Percentiles rank a stretch among this genome's conserved stretches.
Conservation (phyloP, 2,329 filamentous ascomycete species). For the Sphaerulina musiva region DNA sequence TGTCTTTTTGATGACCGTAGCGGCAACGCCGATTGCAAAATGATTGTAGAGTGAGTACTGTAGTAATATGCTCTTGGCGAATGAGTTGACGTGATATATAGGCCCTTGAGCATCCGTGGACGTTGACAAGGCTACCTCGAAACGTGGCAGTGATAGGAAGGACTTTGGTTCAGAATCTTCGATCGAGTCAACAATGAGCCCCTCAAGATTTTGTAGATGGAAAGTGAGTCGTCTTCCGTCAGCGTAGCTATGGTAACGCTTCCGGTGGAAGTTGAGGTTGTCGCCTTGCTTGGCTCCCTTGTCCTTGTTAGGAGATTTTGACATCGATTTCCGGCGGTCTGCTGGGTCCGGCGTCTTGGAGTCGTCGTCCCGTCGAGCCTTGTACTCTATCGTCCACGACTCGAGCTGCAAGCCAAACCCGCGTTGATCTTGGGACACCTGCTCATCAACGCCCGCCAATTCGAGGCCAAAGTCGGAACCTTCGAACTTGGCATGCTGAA, state of each 20-base stretch:
- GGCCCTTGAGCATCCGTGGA: conserved; percentile 80
- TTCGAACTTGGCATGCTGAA: conserved; percentile 75
- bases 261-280: conserved; percentile 37
- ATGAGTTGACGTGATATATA: conserved; percentile 78
- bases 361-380: conserved; percentile 62
- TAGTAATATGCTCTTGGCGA: conserved; percentile 68
- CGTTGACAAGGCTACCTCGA: conserved; percentile 80
- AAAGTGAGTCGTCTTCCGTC: conserved; percentile 79
- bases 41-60: conserved; percentile 93
- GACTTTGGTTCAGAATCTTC: conserved; percentile 80
- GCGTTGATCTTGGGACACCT: conserved; percentile 72
- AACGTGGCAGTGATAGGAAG: conserved; percentile 77
- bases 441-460: conserved; percentile 77
- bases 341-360: conserved; percentile 23
- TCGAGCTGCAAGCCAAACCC: conserved; percentile 83
- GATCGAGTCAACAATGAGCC: conserved; percentile 79
- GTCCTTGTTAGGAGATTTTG: conserved; percentile 51
- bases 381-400: conserved; percentile 82
- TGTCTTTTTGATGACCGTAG: conserved; percentile 57
- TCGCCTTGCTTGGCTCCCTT: conserved; percentile 27
- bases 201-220: conserved; percentile 77
- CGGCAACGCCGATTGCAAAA: conserved; percentile 79
- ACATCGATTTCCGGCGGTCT: conserved; percentile 64
- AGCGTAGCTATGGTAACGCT: conserved; percentile 44
- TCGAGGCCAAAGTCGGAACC: conserved; percentile 86